Evolutionary conservation across 345 rosid species (phyloP), one percentile per base, ranked within the genome.

Genomic region (Eucalyptus viminalis): DNA sequence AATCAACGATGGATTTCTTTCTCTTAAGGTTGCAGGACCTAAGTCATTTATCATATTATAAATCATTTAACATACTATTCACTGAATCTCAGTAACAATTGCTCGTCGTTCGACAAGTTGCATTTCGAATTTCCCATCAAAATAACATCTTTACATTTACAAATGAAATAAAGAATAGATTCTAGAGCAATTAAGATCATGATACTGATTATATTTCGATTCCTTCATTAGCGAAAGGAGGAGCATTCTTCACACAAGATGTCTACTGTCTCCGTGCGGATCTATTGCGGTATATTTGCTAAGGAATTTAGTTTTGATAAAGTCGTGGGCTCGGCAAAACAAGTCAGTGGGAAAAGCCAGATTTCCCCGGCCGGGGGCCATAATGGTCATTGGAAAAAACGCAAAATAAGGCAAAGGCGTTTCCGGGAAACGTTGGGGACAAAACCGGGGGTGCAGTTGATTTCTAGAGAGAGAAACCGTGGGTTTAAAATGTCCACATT

Each of bases 361-460:
- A 43, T 8, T 3, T 15, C 14, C 4, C 11, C 6, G 56, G 44
- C 14, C 4, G 69, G 69, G 44, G 44, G 94, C 90, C 22, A 88
- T 11, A 15, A 72, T 7, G 17, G 94, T 86, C 86, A 88, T 90
- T 90, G 49, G 13, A 24, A 2, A 40, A 24, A 25, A 12, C 25
- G 1, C 2, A 11, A 19, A 80, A 1, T 8, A 2, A 1, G n/a
- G 86, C n/a, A 12, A 80, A 24, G 14, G 1, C 4, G 0, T 1
- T 4, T 34, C 81, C 24, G 13, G 25, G 12, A 1, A 37, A 19
- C 12, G 9, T 10, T 2, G 45, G 8, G 43, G 27, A 86, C 65
- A 91, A 91, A 87, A 90, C 93, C 80, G 56, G 89, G 92, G 94
- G 94, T 89, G 94, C 94, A 69, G 91, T 88, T 89, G 93, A 50